Evolutionary conservation across 2,329 filamentous ascomycete genomes (phyloP).

Genomic region (Ceratocystis papillata): DNA sequence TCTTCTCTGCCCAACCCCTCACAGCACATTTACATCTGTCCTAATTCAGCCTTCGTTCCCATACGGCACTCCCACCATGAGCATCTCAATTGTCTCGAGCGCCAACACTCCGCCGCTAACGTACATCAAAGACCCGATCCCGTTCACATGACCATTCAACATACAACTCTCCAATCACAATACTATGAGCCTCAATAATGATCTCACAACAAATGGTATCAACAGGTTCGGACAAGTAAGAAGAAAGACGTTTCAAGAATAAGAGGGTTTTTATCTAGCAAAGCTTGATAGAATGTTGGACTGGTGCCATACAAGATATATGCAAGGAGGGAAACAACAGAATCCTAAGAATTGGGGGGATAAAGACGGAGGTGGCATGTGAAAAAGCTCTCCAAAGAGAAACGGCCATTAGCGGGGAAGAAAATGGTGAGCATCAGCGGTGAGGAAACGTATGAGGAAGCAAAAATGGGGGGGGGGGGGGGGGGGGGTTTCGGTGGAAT

Average conservation of each 20-base stretch:
- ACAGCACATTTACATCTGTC: too few species aligned
- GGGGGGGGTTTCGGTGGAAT: fast-evolving
- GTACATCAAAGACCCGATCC: background rate
- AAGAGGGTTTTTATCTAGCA: slow-evolving; percentile 2
- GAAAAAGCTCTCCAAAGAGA: background rate
- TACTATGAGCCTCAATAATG: background rate
- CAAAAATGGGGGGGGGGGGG: background rate
- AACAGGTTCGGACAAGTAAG: background rate
- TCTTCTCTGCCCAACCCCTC: too few species aligned
- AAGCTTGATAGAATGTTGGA: background rate
- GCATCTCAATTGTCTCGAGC: background rate
- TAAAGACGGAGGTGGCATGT: background rate
- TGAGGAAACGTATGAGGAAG: background rate
- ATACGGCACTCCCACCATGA: background rate
- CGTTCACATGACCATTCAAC: background rate
- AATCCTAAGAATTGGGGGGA: background rate
- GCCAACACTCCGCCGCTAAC: background rate
- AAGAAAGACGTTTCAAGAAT: background rate
- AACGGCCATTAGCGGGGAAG: background rate
- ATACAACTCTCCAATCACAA: background rate
- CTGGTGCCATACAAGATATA: slow-evolving; percentile 3
- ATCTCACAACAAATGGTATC: background rate
- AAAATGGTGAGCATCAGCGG: background rate
- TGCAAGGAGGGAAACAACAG: background rate
- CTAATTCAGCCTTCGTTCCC: background rate